These are phyloP conservation scores for Dichotomopilus funicola DNA, from an alignment of 2,329 filamentous ascomycete genomes.

Conservation along the genomic window DNA sequence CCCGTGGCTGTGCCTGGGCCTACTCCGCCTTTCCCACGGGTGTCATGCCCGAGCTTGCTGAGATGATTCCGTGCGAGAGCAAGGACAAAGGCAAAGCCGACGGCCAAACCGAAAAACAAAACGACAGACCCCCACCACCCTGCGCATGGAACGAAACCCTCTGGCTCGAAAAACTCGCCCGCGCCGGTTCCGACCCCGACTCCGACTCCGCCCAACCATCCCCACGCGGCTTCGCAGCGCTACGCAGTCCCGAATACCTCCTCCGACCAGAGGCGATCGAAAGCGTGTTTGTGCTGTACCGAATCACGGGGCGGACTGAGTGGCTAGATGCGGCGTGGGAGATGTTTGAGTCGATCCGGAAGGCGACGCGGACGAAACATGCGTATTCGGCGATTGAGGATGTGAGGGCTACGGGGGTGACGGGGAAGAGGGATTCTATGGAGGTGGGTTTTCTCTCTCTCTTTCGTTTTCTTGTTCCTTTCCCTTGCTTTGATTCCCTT, in stretches of 20 bases:
- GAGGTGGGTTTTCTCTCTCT: conserved; percentile 18
- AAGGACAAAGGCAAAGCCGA: not conserved
- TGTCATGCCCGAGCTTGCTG: conserved; percentile 48
- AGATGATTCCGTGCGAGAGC: conserved; percentile 31
- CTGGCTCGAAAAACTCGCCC: conserved; percentile 20
- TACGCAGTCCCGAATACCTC: conserved; percentile 38
- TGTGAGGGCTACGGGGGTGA: conserved; percentile 38
- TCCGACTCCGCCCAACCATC: conserved; percentile 21
- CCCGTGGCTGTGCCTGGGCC: conserved; percentile 49
- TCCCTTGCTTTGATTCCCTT: not conserved
- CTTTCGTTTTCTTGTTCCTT: not conserved
- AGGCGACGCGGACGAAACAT: conserved; percentile 37
- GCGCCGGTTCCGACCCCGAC: no score
- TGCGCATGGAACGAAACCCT: conserved; percentile 29
- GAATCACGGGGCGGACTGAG: conserved; percentile 40
- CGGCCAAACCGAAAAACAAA: not conserved
- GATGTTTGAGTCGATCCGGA: conserved; percentile 41
- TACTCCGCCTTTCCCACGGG: conserved; percentile 44
- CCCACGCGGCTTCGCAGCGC: conserved; percentile 53
- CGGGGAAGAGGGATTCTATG: conserved; percentile 38
- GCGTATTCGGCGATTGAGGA: conserved; percentile 39
- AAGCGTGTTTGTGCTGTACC: conserved; percentile 46
- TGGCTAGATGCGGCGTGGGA: conserved; percentile 42
- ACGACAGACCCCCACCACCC: not conserved
- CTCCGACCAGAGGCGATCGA: conserved; percentile 47